A percentile compares a stretch with the other conserved stretches of the same genome.
Evolutionary conservation across 2,329 filamentous ascomycete genomes (phyloP).

Genomic region (Dactylellina sp.): DNA sequence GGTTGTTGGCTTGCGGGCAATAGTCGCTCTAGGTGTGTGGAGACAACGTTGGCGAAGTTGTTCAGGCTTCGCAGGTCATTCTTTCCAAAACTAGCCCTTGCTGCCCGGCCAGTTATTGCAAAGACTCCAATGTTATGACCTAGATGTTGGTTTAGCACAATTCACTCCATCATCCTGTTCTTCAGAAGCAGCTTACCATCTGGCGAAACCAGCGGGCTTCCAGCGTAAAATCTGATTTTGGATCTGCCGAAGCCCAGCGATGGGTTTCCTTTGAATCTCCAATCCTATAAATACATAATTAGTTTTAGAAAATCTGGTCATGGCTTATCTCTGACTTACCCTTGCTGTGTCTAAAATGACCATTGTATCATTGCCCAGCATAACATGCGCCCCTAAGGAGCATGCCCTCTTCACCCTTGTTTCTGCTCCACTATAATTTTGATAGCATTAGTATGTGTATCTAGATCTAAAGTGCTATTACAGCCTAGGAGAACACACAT

Average conservation of each 20-base stretch:
- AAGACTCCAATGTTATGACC: conserved; percentile 54
- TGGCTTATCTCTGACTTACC: conserved; percentile 58
- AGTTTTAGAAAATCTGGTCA: not conserved
- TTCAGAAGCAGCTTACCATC: conserved; percentile 58
- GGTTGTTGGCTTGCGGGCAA: conserved; percentile 32
- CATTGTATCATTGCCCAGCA: conserved; percentile 62
- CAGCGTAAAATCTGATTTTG: conserved; percentile 63
- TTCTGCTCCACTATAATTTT: conserved; percentile 57
- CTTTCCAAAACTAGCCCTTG: conserved; percentile 33
- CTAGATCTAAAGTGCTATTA: not conserved
- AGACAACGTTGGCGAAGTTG: conserved; percentile 53
- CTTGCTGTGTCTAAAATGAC: conserved; percentile 62
- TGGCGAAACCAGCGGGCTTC: conserved; percentile 62
- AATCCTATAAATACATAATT: conserved; percentile 60
- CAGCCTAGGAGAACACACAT: conserved; percentile 24
- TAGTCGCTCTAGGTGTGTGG: conserved; percentile 47
- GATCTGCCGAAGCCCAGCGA: conserved; percentile 59
- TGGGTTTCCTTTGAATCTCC: conserved; percentile 63
- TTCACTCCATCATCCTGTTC: not conserved
- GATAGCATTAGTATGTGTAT: conserved; percentile 18
- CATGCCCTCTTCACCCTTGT: conserved; percentile 59
- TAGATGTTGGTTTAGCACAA: not conserved
- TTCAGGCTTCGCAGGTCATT: conserved; percentile 47
- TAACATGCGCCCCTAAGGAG: conserved; percentile 63
- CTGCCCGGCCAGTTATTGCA: conserved; percentile 21